These are phyloP conservation scores for Lojkania enalia DNA, from an alignment of 2,329 filamentous ascomycete species.

Conservation along the genomic window DNA sequence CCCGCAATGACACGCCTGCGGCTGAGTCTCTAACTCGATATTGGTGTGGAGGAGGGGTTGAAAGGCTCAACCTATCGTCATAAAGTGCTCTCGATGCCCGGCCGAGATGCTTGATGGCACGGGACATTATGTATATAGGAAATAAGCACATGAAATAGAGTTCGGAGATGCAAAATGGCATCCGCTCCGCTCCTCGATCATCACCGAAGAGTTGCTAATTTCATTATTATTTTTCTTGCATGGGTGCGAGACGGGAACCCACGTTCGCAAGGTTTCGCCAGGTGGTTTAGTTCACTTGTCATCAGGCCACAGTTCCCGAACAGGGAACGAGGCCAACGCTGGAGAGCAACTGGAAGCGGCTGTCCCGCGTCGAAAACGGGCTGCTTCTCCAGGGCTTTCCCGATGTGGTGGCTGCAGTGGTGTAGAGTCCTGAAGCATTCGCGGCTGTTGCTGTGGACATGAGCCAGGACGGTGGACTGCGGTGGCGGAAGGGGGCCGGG, in stretches of 20 bases:
- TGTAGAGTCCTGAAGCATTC: no score
- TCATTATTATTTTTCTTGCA: conserved; percentile 4
- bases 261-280: conserved; percentile 16
- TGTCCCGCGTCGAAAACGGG: conserved; percentile 16
- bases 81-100: no score
- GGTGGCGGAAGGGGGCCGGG: background rate
- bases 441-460: conserved; percentile 6
- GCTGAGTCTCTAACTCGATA: no score
- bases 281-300: conserved; percentile 3
- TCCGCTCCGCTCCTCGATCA: no score
- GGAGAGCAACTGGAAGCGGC: conserved; percentile 15
- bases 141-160: no score
- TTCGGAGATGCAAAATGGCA: no score
- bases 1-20: no score
- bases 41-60: no score
- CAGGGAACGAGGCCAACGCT: conserved; percentile 12
- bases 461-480: background rate
- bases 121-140: no score
- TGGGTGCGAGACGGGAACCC: conserved; percentile 14
- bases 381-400: background rate
- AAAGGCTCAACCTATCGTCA: no score
- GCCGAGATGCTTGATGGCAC: no score
- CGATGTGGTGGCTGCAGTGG: conserved; percentile 9
- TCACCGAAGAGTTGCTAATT: no score
- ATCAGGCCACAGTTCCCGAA: conserved; percentile 7